These are phyloP conservation scores for Schwanniomyces etchellsii DNA, from an alignment of 1,139 yeast genomes.

Conservation along the genomic window DNA sequence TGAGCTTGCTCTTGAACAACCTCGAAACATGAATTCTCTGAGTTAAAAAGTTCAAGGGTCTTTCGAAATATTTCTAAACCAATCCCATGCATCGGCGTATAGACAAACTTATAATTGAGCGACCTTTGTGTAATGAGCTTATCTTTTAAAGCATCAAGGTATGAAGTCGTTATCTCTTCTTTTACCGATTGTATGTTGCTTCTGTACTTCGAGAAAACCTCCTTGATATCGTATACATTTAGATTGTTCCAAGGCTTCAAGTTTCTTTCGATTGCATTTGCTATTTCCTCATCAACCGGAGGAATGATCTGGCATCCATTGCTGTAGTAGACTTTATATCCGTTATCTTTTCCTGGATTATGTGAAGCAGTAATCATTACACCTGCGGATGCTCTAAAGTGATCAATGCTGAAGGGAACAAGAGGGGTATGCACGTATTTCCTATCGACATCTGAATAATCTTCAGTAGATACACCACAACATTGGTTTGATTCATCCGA, in stretches of 20 bases:
- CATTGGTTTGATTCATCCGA: constrained; percentile 23
- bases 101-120: constrained; percentile 49
- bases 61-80: constrained; percentile 51
- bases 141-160: constrained; percentile 24
- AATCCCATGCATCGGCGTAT: constrained; percentile 96
- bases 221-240: constrained; percentile 44
- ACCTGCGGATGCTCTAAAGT: constrained; percentile 64
- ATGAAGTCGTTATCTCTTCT: constrained; percentile 26
- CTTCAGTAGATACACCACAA: neutral
- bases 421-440: constrained; percentile 78
- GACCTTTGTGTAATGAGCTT: constrained; percentile 19
- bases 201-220: constrained; percentile 22
- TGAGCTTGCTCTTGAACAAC: constrained; percentile 52
- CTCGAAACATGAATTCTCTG: constrained; percentile 13
- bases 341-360: constrained; percentile 90
- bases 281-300: constrained; percentile 77
- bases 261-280: constrained; percentile 54
- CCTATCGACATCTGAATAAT: constrained; percentile 6
- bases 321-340: constrained; percentile 88
- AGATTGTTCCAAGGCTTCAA: constrained; percentile 50
- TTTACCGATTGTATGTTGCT: constrained; percentile 21
- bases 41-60: constrained; percentile 28
- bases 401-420: constrained; percentile 82
- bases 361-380: constrained; percentile 97
- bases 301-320: constrained; percentile 97